Evolutionary conservation across 768 basidiomycete genomes (phyloP).

Genomic region (Suillus lakei): DNA sequence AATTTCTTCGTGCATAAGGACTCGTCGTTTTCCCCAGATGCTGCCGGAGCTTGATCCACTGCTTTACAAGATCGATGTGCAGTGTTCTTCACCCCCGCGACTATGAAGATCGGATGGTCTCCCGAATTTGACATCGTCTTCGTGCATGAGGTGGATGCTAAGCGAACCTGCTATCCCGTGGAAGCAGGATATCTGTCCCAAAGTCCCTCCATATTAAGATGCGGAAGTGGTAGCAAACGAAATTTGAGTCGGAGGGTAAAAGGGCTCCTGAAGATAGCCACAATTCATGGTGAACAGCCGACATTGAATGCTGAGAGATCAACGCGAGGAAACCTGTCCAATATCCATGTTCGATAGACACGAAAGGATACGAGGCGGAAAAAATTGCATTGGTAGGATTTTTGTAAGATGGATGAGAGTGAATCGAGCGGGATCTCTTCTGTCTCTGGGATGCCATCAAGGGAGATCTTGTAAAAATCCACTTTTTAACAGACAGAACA

Average conservation of each 20-base stretch:
- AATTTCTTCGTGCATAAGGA: neutral
- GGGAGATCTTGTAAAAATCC: constrained; percentile 7
- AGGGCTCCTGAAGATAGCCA: neutral
- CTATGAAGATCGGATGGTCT: constrained; percentile 12
- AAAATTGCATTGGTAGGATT: constrained; percentile 11
- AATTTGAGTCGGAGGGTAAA: neutral
- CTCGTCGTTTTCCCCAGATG: neutral
- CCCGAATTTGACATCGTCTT: constrained; percentile 8
- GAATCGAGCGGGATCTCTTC: neutral
- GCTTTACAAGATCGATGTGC: constrained; percentile 10
- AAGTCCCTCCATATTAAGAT: constrained; percentile 7
- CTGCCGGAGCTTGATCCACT: constrained; percentile 5
- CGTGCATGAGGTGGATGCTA: constrained; percentile 9
- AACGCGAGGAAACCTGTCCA: neutral
- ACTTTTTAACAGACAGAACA: constrained; percentile 10
- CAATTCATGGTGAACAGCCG: neutral
- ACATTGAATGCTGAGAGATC: neutral
- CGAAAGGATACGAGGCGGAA: constrained; percentile 11
- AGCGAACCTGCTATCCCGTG: constrained; percentile 1
- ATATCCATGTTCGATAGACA: constrained; percentile 8
- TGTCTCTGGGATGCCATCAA: constrained; percentile 7
- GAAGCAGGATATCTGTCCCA: neutral
- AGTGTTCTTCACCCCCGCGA: constrained; percentile 7
- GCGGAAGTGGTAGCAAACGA: constrained; percentile 5
- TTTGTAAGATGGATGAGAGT: neutral